Evolutionary conservation across 1,284 basidiomycete species (phyloP), one percentile per base, ranked within the genome.

Genomic region (Melampsora abietis-canadensis): DNA sequence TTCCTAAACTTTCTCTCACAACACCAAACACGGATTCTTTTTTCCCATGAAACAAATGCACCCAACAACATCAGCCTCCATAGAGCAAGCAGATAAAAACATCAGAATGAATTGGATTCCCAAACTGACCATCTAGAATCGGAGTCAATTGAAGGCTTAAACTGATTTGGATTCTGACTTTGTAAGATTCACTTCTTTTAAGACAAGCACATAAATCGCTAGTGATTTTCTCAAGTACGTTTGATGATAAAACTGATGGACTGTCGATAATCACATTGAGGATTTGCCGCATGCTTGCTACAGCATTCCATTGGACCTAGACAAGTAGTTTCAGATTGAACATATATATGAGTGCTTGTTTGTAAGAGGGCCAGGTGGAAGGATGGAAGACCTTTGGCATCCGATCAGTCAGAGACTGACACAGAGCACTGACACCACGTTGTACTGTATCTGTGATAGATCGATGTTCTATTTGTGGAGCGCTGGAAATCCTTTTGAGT

Each of bases 221-320:
- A 10, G 27, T 31, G 8, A 74, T 67, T 6, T 27, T 24, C 0
- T 46, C 40, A 60, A 46, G 60, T 21, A 66, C 30, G 19, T 31
- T 64, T 31, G 10, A 44, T 47, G 34, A n/a, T 17, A 44, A 30
- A 10, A 19, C 47, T 14, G 24, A 34, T 51, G 64, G 40, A 66
- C 47, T 12, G 2, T 67, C 19, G 0, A 37, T 51, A 0, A 74
- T 40, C 19, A 40, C 65, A 10, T 24, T 15, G 6, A 74, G 27
- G 24, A 74, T 74, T 40, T 66, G 54, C n/a, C 64, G 51, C 19
- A 67, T 12, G 17, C 54, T 57, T n/a, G 48, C 48, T 14, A 64
- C 72, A 21, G 65, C 64, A 60, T 74, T 74, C 72, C 72, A 74
- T 62, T 74, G 72, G 37, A 74, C 64, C 72, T 74, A 24, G 31